Conservation (phyloP, 768 basidiomycete genomes). For the Lentinula boryana region DNA sequence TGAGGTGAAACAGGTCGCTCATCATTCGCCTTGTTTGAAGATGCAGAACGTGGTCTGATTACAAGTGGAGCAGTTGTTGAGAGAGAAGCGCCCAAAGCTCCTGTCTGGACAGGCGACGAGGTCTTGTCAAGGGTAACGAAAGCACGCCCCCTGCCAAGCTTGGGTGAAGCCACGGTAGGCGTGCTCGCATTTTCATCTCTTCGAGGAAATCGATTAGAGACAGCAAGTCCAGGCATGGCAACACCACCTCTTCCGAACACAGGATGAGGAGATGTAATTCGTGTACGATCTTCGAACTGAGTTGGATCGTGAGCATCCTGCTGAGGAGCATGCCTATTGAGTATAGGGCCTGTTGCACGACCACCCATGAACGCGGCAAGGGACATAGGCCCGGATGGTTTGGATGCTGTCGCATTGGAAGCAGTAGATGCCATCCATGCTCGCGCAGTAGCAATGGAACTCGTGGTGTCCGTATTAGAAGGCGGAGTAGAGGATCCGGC, state of each 20-base stretch:
- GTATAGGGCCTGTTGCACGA: constrained; percentile 63
- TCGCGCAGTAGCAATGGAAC: constrained; percentile 1
- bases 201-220: constrained; percentile 3
- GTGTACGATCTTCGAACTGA: constrained; percentile 57
- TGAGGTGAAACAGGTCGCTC: constrained; percentile 30
- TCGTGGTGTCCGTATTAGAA: not conserved
- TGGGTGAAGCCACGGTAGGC: not conserved
- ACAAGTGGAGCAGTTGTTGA: not conserved
- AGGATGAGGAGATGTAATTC: constrained; percentile 56
- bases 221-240: constrained; percentile 69
- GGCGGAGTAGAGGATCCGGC: constrained; percentile 21
- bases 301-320: constrained; percentile 58
- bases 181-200: not conserved
- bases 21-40: constrained; percentile 10
- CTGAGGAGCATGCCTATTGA: constrained; percentile 71
- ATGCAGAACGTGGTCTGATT: constrained; percentile 2
- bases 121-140: not conserved
- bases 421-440: constrained; percentile 5
- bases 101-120: not conserved
- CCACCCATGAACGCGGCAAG: constrained; percentile 82
- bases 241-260: constrained; percentile 70
- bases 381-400: constrained; percentile 50
- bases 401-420: constrained; percentile 9
- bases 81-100: not conserved
- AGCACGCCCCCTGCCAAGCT: not conserved